These are phyloP conservation scores for Cyberlindnera japonica DNA, from an alignment of 805 yeast genomes.

Conservation along the genomic window DNA sequence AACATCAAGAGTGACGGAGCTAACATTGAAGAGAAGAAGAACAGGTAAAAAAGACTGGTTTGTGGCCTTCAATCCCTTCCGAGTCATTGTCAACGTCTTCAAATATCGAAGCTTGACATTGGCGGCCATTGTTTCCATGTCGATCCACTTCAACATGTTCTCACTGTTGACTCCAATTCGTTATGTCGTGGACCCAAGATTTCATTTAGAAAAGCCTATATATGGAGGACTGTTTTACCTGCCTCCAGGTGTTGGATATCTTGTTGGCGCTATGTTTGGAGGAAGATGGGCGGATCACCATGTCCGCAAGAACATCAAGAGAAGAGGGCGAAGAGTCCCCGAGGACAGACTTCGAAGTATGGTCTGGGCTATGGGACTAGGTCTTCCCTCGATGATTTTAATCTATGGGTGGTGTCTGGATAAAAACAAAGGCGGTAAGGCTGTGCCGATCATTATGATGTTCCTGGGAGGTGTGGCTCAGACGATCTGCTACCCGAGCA, in stretches of 20 bases:
- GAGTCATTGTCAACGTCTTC: slow-evolving; percentile 39
- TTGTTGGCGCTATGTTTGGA: slow-evolving; percentile 47
- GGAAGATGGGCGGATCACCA: slow-evolving; percentile 49
- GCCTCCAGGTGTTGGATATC: slow-evolving; percentile 55
- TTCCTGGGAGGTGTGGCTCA: slow-evolving; percentile 49
- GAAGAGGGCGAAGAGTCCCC: slow-evolving; percentile 40
- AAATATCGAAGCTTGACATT: slow-evolving; percentile 40
- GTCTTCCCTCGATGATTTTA: slow-evolving; percentile 42
- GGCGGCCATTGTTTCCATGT: slow-evolving; percentile 40
- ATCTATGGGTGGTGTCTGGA: slow-evolving; percentile 37
- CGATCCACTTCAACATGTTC: slow-evolving; percentile 48
- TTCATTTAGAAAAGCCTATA: slow-evolving; percentile 44
- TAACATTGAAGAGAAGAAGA: slow-evolving; percentile 18
- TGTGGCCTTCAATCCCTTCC: slow-evolving; percentile 43
- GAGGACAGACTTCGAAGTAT: slow-evolving; percentile 49
- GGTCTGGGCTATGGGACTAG: slow-evolving; percentile 32
- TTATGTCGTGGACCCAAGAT: slow-evolving; percentile 53
- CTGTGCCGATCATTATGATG: slow-evolving; percentile 48
- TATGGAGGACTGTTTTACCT: slow-evolving; percentile 51
- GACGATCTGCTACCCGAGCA: slow-evolving; percentile 47
- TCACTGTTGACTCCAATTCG: slow-evolving; percentile 51
- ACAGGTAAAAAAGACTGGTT: slow-evolving; percentile 37
- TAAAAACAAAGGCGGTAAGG: slow-evolving; percentile 48
- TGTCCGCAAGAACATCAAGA: slow-evolving; percentile 41
- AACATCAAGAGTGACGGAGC: slow-evolving; percentile 29